Percentiles rank a stretch among this genome's conserved stretches.
phyloP scores from a whole-genome alignment of 2,329 filamentous ascomycete species.

The Colletotrichum endophyticum region DNA sequence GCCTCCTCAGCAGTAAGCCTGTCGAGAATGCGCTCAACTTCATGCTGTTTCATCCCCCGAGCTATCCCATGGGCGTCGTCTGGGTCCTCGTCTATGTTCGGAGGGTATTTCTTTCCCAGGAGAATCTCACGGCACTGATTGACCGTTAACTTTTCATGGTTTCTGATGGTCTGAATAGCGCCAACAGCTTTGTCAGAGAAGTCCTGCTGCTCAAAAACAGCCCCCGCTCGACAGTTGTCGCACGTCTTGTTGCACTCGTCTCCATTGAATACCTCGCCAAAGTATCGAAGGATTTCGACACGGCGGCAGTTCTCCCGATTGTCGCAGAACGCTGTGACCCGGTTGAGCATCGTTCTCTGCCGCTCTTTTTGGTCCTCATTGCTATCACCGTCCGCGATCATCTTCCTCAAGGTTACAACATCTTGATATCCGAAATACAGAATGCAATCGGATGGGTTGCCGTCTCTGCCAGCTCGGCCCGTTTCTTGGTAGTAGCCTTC shows the following conservation, averaged over 20 bases:
- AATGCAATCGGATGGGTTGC: constrained; percentile 85
- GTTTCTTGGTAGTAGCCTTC: constrained; percentile 99
- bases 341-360: constrained; percentile 83
- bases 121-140: constrained; percentile 86
- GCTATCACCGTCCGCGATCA: constrained; percentile 85
- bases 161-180: constrained; percentile 71
- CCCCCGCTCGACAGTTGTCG: constrained; percentile 85
- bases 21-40: constrained; percentile 85
- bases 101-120: constrained; percentile 69
- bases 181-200: constrained; percentile 76
- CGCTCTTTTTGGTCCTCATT: constrained; percentile 80
- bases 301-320: constrained; percentile 88
- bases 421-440: constrained; percentile 88
- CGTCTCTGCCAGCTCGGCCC: constrained; percentile 91
- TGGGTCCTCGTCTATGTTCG: constrained; percentile 57
- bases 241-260: constrained; percentile 77
- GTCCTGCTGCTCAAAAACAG: constrained; percentile 75
- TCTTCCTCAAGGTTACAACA: constrained; percentile 72
- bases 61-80: constrained; percentile 71
- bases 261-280: constrained; percentile 81
- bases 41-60: constrained; percentile 71
- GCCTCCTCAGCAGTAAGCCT: constrained; percentile 76
- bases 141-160: constrained; percentile 69
- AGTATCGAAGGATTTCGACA: constrained; percentile 90
- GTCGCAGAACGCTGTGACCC: constrained; percentile 87